These are phyloP conservation scores for Myxozyma melibiosi DNA, from an alignment of 805 yeast species.

Conservation along the genomic window DNA sequence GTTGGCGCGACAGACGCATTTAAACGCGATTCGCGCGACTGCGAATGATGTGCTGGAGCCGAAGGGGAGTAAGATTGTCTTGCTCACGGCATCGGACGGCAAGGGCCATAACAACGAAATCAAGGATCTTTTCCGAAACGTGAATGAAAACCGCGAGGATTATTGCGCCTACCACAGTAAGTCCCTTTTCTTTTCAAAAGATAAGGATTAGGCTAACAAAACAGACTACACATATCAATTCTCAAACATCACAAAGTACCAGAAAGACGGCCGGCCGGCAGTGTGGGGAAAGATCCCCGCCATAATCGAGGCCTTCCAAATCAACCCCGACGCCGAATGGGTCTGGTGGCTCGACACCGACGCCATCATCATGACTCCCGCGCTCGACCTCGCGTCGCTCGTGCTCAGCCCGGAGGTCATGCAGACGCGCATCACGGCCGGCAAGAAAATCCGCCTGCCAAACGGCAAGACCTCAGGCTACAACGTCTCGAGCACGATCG, in stretches of 20 bases:
- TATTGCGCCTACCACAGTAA: slow-evolving; percentile 41
- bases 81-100: slow-evolving; percentile 37
- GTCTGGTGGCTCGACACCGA: slow-evolving; percentile 47
- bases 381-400: slow-evolving; percentile 38
- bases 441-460: slow-evolving; percentile 17
- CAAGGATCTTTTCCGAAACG: slow-evolving; percentile 23
- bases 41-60: slow-evolving; percentile 20
- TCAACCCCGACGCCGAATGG: slow-evolving; percentile 44
- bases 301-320: slow-evolving; percentile 39
- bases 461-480: slow-evolving; percentile 17
- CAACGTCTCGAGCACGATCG: slow-evolving; percentile 15
- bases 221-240: slow-evolving; percentile 37
- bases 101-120: slow-evolving; percentile 28
- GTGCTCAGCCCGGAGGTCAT: slow-evolving; percentile 39
- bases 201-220: background rate
- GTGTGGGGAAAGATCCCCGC: slow-evolving; percentile 44
- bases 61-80: slow-evolving; percentile 31
- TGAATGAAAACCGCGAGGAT: slow-evolving; percentile 39
- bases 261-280: slow-evolving; percentile 16
- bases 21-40: background rate
- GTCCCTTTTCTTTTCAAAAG: background rate
- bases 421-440: slow-evolving; percentile 34
- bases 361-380: slow-evolving; percentile 42
- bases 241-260: slow-evolving; percentile 37
- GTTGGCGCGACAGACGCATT: background rate